Percentiles rank a stretch among this genome's conserved stretches.
Evolutionary conservation across 495 filamentous ascomycete species (phyloP).

Genomic region (Xylaria castorea): DNA sequence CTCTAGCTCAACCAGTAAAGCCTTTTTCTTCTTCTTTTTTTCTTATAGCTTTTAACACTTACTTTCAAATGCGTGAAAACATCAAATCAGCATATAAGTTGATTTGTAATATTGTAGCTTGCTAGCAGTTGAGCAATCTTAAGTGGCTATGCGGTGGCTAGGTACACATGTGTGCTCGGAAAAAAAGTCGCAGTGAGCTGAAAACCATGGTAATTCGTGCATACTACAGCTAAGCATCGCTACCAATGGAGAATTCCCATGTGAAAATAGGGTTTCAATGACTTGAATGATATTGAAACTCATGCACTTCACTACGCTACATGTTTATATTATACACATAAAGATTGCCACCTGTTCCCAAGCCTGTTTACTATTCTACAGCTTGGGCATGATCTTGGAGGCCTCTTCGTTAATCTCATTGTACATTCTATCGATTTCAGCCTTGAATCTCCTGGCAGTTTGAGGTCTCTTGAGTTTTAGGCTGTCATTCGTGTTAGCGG

Average conservation of each 20-base stretch:
- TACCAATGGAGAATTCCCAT: not conserved
- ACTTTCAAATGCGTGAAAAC: not conserved
- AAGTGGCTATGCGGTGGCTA: not conserved
- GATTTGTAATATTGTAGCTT: too few species aligned
- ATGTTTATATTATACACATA: not conserved
- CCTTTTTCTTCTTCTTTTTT: too few species aligned
- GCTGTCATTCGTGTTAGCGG: constrained; percentile 59
- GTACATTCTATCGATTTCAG: constrained; percentile 81
- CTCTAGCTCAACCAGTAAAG: too few species aligned
- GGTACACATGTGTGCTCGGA: not conserved
- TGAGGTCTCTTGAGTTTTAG: constrained; percentile 95
- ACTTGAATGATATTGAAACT: not conserved
- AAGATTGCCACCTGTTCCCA: not conserved
- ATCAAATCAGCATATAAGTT: not conserved
- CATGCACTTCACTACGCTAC: constrained; percentile 11
- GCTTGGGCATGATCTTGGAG: constrained; percentile 45
- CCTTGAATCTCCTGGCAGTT: constrained; percentile 76
- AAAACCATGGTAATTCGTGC: not conserved
- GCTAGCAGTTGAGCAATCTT: too few species aligned
- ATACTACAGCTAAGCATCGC: not conserved
- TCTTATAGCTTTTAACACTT: not conserved
- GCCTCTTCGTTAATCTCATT: constrained; percentile 61
- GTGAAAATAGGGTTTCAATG: not conserved
- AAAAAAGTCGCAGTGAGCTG: not conserved
- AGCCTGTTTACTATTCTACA: constrained; percentile 41